These are phyloP conservation scores for Rhizophora mangle DNA, from an alignment of 345 rosid species.

Conservation along the genomic window DNA sequence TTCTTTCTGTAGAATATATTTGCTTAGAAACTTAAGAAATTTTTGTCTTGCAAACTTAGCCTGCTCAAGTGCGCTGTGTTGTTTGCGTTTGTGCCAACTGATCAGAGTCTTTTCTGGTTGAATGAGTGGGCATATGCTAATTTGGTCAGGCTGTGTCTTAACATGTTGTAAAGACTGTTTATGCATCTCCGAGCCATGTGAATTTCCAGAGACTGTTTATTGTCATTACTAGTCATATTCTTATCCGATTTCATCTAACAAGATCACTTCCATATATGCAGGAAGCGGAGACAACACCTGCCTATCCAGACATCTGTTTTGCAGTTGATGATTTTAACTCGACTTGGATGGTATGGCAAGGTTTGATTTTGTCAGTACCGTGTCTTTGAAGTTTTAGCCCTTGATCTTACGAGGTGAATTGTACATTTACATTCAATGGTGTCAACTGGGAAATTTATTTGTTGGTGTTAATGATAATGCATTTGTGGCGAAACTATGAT, in stretches of 20 bases:
- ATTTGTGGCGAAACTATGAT: not conserved
- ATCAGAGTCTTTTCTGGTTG: not conserved
- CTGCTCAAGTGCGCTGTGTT: not conserved
- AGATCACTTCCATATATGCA: conserved; percentile 24
- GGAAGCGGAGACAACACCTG: conserved; percentile 93
- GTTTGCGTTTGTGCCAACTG: not conserved
- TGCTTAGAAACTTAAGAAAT: not conserved
- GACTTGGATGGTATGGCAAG: conserved; percentile 89
- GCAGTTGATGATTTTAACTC: conserved; percentile 96
- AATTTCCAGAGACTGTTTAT: conserved; percentile 64
- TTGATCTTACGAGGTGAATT: conserved; percentile 1
- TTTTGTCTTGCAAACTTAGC: not conserved
- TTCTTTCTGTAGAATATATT: not conserved
- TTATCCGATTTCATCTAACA: conserved; percentile 27
- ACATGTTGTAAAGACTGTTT: conserved; percentile 91
- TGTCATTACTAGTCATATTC: not conserved
- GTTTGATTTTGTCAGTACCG: not conserved
- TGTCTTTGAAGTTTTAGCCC: not conserved
- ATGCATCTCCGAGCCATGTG: conserved; percentile 96
- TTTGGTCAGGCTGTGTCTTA: conserved; percentile 5
- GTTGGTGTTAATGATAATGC: not conserved
- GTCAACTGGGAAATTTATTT: not conserved
- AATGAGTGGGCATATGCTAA: not conserved
- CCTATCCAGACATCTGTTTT: conserved; percentile 95
- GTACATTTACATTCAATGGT: not conserved